Evolutionary conservation across 2,329 filamentous ascomycete genomes (phyloP).

Genomic region (Davidsoniella eucalypti): DNA sequence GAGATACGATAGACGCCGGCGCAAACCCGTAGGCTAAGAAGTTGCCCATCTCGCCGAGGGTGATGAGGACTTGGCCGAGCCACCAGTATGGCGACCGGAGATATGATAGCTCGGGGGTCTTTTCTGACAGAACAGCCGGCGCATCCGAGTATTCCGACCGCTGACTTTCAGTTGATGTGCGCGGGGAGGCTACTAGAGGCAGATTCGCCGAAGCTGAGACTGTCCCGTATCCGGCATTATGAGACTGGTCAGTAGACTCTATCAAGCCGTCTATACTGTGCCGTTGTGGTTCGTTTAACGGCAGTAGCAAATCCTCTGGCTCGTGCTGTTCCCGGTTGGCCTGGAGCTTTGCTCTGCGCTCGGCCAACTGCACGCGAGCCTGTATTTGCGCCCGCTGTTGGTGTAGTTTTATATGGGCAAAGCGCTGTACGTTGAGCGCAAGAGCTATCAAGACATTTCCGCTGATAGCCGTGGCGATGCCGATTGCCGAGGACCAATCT

Average conservation of each 20-base stretch:
- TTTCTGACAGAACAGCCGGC: conserved; percentile 13
- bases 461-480: conserved; percentile 79
- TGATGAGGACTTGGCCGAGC: conserved; percentile 84
- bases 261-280: background rate
- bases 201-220: background rate
- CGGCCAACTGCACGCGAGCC: conserved; percentile 35
- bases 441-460: conserved; percentile 91
- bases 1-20: conserved; percentile 91
- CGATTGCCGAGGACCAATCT: conserved; percentile 85
- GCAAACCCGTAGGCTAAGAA: conserved; percentile 97
- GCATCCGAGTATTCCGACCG: conserved; percentile 11
- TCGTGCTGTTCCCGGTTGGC: background rate
- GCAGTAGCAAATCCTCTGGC: conserved; percentile 1
- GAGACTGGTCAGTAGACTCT: background rate
- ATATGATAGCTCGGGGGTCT: conserved; percentile 46
- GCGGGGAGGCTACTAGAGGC: background rate
- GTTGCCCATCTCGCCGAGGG: conserved; percentile 82
- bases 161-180: background rate
- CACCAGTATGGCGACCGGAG: conserved; percentile 92
- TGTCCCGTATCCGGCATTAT: conserved; percentile 7
- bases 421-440: conserved; percentile 89
- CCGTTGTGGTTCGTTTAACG: background rate
- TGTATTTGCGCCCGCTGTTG: conserved; percentile 47
- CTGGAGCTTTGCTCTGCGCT: conserved; percentile 24
- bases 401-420: conserved; percentile 76